A percentile compares a stretch with the other conserved stretches of the same genome.
Evolutionary conservation across 2,329 filamentous ascomycete genomes (phyloP).

Genomic region (Stagonosporopsis cucurbitacearum): DNA sequence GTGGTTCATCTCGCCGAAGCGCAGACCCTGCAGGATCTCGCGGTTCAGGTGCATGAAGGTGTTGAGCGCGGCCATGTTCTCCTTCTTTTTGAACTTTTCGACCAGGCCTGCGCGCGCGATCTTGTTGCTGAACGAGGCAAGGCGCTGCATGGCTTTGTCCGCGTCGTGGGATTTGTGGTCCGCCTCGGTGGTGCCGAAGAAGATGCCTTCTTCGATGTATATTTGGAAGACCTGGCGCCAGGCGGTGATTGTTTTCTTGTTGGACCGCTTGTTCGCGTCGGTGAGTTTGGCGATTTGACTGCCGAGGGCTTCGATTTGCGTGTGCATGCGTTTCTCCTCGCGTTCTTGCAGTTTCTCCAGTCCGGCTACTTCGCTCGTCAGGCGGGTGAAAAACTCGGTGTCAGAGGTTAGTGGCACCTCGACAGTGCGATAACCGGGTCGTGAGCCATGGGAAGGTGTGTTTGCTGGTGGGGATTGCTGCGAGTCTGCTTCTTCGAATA

Average conservation of each 20-base stretch:
- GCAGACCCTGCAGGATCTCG: slow-evolving; percentile 77
- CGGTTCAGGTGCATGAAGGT: slow-evolving; percentile 76
- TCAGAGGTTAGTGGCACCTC: slow-evolving; percentile 80
- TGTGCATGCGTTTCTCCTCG: slow-evolving; percentile 69
- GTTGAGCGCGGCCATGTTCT: slow-evolving; percentile 69
- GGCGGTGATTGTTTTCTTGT: slow-evolving; percentile 68
- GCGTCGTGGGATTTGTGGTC: slow-evolving; percentile 73
- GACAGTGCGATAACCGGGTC: slow-evolving; percentile 55
- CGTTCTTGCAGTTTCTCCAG: slow-evolving; percentile 71
- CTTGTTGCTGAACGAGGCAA: slow-evolving; percentile 75
- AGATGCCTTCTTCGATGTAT: slow-evolving; percentile 79
- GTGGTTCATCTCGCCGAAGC: slow-evolving; percentile 84
- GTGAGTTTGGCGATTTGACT: slow-evolving; percentile 69
- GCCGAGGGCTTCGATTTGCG: slow-evolving; percentile 69
- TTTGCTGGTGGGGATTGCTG: slow-evolving; percentile 1
- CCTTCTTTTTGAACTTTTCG: slow-evolving; percentile 67
- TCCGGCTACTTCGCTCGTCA: slow-evolving; percentile 73
- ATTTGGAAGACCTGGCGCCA: slow-evolving; percentile 85
- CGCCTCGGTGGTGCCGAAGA: slow-evolving; percentile 78
- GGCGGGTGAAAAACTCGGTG: slow-evolving; percentile 77
- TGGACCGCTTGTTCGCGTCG: slow-evolving; percentile 68
- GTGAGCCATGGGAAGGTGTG: slow-evolving; percentile 10
- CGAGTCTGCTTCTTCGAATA: slow-evolving; percentile 30
- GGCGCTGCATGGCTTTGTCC: slow-evolving; percentile 68
- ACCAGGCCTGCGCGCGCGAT: slow-evolving; percentile 66